A percentile compares a stretch with the other conserved stretches of the same genome.
These are phyloP conservation scores for Ilyonectria sp. DNA, from an alignment of 2,329 filamentous ascomycete species.

Conservation along the genomic window DNA sequence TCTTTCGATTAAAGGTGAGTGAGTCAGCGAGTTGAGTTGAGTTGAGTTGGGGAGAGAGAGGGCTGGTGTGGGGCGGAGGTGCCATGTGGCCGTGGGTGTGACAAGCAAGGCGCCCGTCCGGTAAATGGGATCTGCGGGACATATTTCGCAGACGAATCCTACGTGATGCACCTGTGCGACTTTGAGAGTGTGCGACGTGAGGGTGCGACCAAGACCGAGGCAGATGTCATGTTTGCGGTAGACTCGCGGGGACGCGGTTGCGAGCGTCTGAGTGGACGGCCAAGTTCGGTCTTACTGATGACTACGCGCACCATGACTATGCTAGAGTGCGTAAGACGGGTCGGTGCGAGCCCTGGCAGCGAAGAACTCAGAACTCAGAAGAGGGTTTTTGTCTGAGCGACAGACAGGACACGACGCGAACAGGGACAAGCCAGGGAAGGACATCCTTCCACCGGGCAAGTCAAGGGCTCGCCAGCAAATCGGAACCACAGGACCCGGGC, in stretches of 20 bases:
- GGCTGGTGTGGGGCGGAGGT: constrained; percentile 1
- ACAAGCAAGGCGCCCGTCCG: neutral
- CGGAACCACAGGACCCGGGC: constrained; percentile 27
- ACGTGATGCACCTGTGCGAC: neutral
- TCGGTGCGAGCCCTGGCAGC: too few species aligned
- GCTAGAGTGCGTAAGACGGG: neutral
- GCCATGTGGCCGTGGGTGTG: constrained; percentile 10
- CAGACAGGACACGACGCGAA: constrained; percentile 10
- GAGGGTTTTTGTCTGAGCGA: neutral
- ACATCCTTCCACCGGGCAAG: neutral
- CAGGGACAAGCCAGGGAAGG: constrained; percentile 2
- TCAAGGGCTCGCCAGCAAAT: constrained; percentile 19
- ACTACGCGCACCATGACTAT: neutral
- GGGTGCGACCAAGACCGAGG: neutral
- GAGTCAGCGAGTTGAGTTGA: constrained; percentile 9
- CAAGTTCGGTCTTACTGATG: neutral
- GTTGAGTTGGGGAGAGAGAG: constrained; percentile 33
- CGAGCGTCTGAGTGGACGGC: neutral
- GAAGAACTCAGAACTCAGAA: too few species aligned
- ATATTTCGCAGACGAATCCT: neutral
- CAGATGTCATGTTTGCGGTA: neutral
- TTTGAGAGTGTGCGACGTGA: neutral
- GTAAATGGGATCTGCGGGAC: neutral
- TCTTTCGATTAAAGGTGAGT: neutral
- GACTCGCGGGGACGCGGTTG: neutral